Evolutionary conservation across 768 basidiomycete genomes (phyloP), one percentile per base, ranked within the genome.

Genomic region (Hysterangium stoloniferum): DNA sequence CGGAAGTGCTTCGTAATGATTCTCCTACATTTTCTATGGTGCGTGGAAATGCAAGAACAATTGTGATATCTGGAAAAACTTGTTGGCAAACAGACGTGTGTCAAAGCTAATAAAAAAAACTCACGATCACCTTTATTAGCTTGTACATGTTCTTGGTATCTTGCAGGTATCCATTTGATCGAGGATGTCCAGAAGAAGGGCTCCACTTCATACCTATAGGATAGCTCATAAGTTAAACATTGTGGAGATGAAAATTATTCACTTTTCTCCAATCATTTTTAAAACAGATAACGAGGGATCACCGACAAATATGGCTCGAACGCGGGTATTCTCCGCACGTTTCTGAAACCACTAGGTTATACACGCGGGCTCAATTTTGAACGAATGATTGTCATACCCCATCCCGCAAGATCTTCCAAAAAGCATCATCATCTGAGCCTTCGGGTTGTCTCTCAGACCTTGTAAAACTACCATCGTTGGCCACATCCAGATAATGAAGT

Each of bases 151-250:
- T 81, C 80, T 55, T 80, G 75, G 45, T 76, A 84, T 50, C 80
- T 74, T 1, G 80, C 78, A 2, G 82, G 82, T 55, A 82, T 84
- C 80, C 80, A 82, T 52, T 78, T 80, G 1, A 78, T 59, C 1
- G 78, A 76, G 1, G 79, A 80, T 0, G 79, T 77, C 60, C 80
- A 82, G 58, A 77, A 82, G 61, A 82, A 81, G 0, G 80, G 80
- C 54, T 82, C 80, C 48, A 82, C 66, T 36, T 67, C 66, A 51
- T 76, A 79, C 59, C 79, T 73, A 41, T 7, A 22, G 9, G 8
- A 25, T 29, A 52, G n/a, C n/a, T n/a, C n/a, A n/a, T n/a, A n/a
- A 34, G 33, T 34, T 34, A 34, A 34, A 34, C 33, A 34, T 9
- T 9, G 9, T 34, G 33, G 9, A 9, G n/a, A 34, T 9, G 33